Evolutionary conservation across 495 filamentous ascomycete species (phyloP), one percentile per base, ranked within the genome.

Genomic region (Tuber brumale): DNA sequence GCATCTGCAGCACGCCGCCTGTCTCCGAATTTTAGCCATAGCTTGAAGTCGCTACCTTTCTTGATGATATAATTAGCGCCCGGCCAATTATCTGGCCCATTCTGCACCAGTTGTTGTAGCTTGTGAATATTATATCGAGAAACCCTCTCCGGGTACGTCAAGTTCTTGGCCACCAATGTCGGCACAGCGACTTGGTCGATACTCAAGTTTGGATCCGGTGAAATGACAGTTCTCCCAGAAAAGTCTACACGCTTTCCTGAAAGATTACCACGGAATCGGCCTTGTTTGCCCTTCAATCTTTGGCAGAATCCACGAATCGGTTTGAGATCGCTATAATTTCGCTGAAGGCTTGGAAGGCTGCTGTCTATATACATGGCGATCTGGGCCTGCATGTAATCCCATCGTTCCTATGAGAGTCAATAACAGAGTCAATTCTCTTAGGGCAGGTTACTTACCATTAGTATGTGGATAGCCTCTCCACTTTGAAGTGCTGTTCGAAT

Each of bases 241-340:
- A 97, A 99, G 82, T 99, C 95, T 51, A 99, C 95, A 89, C 95
- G 96, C 84, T 99, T 99, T 82, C 95, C 95, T 0, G 94, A 97
- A 74, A 99, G 82, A 80, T 99, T 99, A 48, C 95, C 95, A 85
- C 95, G 91, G 85, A 99, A 99, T 75, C 95, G 92, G 70, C 95
- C 95, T 84, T 97, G 94, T 78, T 99, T 99, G 80, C 95, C 95
- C 84, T 99, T 99, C 45, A 99, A 85, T 39, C 95, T 89, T 84
- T 97, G 95, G 76, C 94, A 96, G 80, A 97, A 96, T 21, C 96
- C 95, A 72, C 95, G 91, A 80, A 94, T 95, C 0, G 91, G 88
- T 83, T 94, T 95, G 39, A 82, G 75, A 44, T 82, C 82, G 39
- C 79, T 79, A 37, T 66, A 86, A 82, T 87, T 91, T 85, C 87